These are phyloP conservation scores for Vigna angularis DNA, from an alignment of 306 rosid species.

Conservation along the genomic window DNA sequence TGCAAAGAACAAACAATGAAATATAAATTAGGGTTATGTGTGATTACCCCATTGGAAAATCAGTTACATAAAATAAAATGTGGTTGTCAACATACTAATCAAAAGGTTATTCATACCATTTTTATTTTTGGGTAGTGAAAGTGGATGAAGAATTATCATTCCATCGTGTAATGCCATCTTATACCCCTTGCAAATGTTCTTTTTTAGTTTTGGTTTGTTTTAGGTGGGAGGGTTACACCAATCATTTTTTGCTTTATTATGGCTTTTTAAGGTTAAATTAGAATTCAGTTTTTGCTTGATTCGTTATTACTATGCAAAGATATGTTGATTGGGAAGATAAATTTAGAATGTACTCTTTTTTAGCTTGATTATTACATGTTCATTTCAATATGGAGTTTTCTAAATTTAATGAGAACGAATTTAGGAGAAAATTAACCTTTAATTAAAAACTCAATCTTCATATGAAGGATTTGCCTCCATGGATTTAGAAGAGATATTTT, in stretches of 20 bases:
- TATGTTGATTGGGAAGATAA: not conserved
- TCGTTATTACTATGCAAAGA: conserved; percentile 27
- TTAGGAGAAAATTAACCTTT: conserved; percentile 7
- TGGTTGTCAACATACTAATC: conserved; percentile 9
- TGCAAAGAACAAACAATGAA: conserved; percentile 28
- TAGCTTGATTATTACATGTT: conserved; percentile 11
- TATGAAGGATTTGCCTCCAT: not conserved
- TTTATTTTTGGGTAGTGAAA: conserved; percentile 26
- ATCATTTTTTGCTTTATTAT: conserved; percentile 36
- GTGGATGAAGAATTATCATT: conserved; percentile 26
- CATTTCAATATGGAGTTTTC: conserved; percentile 40
- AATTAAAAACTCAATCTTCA: not conserved
- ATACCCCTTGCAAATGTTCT: conserved; percentile 12
- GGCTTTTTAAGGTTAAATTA: conserved; percentile 39
- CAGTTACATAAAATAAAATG: not conserved
- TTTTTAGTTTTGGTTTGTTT: conserved; percentile 48
- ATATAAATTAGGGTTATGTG: not conserved
- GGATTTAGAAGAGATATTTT: conserved; percentile 13
- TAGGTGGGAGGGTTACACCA: conserved; percentile 43
- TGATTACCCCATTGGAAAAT: not conserved
- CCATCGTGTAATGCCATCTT: conserved; percentile 27
- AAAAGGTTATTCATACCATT: conserved; percentile 27
- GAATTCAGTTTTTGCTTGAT: not conserved
- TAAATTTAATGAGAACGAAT: conserved; percentile 12
- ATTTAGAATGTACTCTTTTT: conserved; percentile 36